Conservation (phyloP, 2,329 filamentous ascomycete genomes). For the Stagonosporopsis rhizophila region DNA sequence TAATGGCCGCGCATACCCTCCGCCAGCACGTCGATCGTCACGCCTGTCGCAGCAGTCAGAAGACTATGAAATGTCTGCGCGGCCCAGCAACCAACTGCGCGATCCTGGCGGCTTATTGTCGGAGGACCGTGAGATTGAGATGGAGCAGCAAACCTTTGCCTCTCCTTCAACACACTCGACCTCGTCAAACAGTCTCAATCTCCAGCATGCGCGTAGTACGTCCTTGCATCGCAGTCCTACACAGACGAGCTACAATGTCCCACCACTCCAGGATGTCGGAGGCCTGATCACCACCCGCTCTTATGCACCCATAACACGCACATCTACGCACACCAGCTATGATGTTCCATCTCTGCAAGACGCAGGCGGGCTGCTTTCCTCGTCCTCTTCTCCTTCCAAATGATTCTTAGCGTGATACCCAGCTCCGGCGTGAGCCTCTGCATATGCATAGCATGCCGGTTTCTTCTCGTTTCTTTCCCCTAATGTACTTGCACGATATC, state of each 20-base stretch:
- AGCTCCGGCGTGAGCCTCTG: constrained; percentile 26
- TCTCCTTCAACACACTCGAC: constrained; percentile 25
- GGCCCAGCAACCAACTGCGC: constrained; percentile 33
- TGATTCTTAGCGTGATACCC: constrained; percentile 44
- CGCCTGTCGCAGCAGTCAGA: constrained; percentile 46
- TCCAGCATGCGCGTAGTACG: constrained; percentile 17
- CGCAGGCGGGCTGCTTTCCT: constrained; percentile 42
- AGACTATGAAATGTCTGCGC: constrained; percentile 39
- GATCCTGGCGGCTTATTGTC: constrained; percentile 37
- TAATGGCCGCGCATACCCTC: constrained; percentile 35
- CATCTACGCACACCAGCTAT: constrained; percentile 30
- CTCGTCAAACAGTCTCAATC: constrained; percentile 21
- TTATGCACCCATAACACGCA: constrained; percentile 27
- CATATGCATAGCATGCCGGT: constrained; percentile 32
- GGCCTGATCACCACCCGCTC: constrained; percentile 33
- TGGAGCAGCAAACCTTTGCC: constrained; percentile 21
- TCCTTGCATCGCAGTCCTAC: constrained; percentile 32
- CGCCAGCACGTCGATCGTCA: constrained; percentile 39
- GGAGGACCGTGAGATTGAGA: constrained; percentile 32
- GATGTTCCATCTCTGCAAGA: constrained; percentile 41
- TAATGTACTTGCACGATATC: constrained; percentile 28
- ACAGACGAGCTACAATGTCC: constrained; percentile 31
- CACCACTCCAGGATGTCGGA: constrained; percentile 41
- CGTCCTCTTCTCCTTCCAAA: constrained; percentile 20
- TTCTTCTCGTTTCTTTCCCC: constrained; percentile 11